A percentile compares a stretch with the other conserved stretches of the same genome.
Conservation (phyloP, 345 rosid genomes). For the Zanthoxylum bungeanum region DNA sequence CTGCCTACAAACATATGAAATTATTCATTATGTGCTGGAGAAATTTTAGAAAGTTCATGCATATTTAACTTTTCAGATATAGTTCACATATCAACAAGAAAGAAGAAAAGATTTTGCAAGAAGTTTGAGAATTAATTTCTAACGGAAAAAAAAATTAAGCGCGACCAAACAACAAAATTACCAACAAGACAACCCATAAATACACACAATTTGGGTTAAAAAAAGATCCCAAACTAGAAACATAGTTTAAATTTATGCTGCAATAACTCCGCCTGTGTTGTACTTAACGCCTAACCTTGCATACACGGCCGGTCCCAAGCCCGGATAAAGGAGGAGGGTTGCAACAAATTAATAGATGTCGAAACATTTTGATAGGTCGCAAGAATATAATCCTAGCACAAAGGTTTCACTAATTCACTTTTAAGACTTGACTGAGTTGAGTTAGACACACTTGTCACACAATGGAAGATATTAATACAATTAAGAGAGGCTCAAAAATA, state of each 20-base stretch:
- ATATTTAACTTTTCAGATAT: not conserved
- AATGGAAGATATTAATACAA: not conserved
- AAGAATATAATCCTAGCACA: not conserved
- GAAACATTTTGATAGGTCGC: not conserved
- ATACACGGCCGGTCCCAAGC: slow-evolving; percentile 35
- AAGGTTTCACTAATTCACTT: not conserved
- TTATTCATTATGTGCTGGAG: not conserved
- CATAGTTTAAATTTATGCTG: slow-evolving; percentile 1
- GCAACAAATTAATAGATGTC: not conserved
- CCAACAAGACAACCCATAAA: not conserved
- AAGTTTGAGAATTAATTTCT: not conserved
- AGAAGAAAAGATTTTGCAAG: not conserved
- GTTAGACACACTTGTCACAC: not conserved
- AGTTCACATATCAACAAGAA: not conserved
- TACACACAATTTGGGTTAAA: not conserved
- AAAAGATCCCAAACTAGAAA: not conserved
- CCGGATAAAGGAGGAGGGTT: slow-evolving; percentile 30
- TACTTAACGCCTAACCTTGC: slow-evolving; percentile 8
- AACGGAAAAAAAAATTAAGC: not conserved
- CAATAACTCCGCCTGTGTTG: slow-evolving; percentile 27
- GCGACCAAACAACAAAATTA: not conserved
- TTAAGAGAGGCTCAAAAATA: not conserved
- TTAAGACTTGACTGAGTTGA: not conserved
- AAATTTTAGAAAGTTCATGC: not conserved
- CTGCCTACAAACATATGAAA: not conserved